Percentiles rank a stretch among this genome's conserved stretches.
These are phyloP conservation scores for Ochromonas danica DNA, from an alignment of 108 stramenopile genomes.

Conservation along the genomic window DNA sequence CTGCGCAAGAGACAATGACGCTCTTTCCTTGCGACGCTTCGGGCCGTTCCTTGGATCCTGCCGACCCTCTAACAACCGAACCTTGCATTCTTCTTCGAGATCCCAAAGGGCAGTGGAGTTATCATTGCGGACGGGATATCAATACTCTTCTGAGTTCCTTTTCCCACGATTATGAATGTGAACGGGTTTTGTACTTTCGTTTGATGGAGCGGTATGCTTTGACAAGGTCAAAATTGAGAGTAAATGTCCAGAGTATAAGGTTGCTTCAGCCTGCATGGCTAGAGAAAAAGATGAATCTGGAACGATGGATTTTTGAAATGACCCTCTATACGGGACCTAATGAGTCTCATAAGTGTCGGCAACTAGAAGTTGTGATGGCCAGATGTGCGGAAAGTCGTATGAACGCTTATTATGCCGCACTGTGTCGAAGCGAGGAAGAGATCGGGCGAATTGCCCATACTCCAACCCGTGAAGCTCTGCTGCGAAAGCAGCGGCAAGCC, in stretches of 20 bases:
- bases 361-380: background rate
- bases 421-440: background rate
- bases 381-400: background rate
- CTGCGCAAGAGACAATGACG: slow-evolving; percentile 7
- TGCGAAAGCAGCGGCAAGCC: background rate
- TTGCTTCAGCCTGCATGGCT: slow-evolving; percentile 17
- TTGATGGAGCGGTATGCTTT: too few species aligned
- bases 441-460: background rate
- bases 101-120: background rate
- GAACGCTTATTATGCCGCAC: background rate
- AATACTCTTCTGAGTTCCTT: background rate
- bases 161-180: background rate
- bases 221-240: too few species aligned
- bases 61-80: background rate
- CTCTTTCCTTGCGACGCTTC: background rate
- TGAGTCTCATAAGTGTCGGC: background rate
- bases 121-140: background rate
- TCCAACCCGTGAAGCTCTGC: background rate
- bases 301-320: background rate
- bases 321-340: background rate
- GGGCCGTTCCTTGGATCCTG: background rate
- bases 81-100: slow-evolving; percentile 3
- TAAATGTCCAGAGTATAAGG: too few species aligned
- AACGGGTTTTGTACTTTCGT: background rate
- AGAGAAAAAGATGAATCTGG: background rate